Conservation (phyloP, 1,284 basidiomycete species). For the Cryptococcus neoformans region DNA sequence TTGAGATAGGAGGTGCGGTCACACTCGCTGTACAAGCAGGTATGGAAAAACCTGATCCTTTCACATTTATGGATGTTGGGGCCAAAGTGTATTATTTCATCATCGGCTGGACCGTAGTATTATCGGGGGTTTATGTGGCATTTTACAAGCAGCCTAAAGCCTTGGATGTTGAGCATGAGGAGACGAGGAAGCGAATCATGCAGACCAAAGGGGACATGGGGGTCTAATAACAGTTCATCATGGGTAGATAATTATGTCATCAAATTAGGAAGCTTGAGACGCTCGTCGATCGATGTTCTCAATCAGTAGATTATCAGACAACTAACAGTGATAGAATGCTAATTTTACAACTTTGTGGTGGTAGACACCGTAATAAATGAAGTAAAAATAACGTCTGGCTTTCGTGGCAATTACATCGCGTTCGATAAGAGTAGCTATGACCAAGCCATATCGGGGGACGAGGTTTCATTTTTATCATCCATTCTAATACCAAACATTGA, state of each 20-base stretch:
- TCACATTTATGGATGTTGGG: conserved; percentile 23
- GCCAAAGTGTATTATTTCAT: conserved; percentile 28
- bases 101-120: conserved; percentile 23
- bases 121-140: conserved; percentile 20
- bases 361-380: no score
- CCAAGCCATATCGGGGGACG: not conserved
- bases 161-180: conserved; percentile 29
- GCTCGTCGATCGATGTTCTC: no score
- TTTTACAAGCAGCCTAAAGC: conserved; percentile 26
- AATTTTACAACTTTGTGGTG: no score
- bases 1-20: conserved; percentile 34
- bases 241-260: no score
- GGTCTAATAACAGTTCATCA: no score
- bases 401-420: no score
- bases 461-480: conserved; percentile 12
- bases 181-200: conserved; percentile 25
- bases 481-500: conserved; percentile 46
- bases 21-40: conserved; percentile 40
- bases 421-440: not conserved
- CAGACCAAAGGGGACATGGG: no score
- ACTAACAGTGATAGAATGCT: no score
- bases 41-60: conserved; percentile 21
- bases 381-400: no score
- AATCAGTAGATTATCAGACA: no score
- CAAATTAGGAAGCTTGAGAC: no score